Conservation (phyloP, 352 stramenopile genomes). For the Discostella stelligera region DNA sequence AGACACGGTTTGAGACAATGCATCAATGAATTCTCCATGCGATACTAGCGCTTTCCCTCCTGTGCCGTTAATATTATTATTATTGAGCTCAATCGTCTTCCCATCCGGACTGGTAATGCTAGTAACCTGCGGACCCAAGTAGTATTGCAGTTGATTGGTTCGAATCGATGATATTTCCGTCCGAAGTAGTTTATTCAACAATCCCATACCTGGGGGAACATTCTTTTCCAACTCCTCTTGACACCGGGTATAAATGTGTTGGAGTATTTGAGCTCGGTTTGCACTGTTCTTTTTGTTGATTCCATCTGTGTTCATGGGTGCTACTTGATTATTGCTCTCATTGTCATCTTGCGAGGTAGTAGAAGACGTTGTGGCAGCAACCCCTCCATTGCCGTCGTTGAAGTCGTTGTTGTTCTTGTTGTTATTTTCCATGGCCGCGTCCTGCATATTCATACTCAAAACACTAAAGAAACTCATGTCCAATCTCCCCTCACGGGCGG, state of each 20-base stretch:
- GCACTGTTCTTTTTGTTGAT: conserved; percentile 21
- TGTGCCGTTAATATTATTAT: conserved; percentile 2
- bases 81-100: conserved; percentile 60
- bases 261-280: conserved; percentile 69
- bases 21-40: conserved; percentile 63
- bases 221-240: conserved; percentile 81
- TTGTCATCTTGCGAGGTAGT: conserved; percentile 10
- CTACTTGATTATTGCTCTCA: conserved; percentile 25
- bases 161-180: conserved; percentile 72
- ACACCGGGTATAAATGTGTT: conserved; percentile 79
- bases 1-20: conserved; percentile 57
- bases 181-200: conserved; percentile 77
- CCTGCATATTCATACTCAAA: conserved; percentile 81
- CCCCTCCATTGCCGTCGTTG: neutral
- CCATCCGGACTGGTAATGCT: conserved; percentile 69
- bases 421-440: conserved; percentile 49
- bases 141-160: conserved; percentile 71
- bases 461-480: conserved; percentile 84
- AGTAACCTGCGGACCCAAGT: conserved; percentile 66
- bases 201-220: conserved; percentile 61
- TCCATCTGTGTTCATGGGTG: neutral
- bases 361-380: conserved; percentile 1
- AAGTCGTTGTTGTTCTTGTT: neutral
- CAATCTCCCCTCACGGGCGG: conserved; percentile 68
- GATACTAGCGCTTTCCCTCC: conserved; percentile 52